phyloP scores from a whole-genome alignment of 441 rosid species.

The Gossypium lobatum region DNA sequence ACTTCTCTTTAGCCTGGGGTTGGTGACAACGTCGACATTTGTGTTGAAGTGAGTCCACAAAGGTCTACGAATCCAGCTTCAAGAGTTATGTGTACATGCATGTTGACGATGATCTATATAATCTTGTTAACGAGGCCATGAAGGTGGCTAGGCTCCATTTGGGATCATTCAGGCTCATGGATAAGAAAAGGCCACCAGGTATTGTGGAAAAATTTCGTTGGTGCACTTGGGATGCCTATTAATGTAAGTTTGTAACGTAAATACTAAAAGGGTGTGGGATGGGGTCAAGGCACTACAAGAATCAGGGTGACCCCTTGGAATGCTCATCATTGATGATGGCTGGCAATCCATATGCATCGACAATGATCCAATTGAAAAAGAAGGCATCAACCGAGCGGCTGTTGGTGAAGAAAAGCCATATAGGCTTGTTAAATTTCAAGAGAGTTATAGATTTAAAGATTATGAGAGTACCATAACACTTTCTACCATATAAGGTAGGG shows the following conservation, averaged over 20 bases:
- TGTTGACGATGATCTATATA: slow-evolving; percentile 57
- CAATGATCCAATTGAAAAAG: slow-evolving; percentile 48
- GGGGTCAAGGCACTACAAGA: slow-evolving; percentile 61
- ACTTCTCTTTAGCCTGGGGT: slow-evolving; percentile 51
- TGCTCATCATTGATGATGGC: slow-evolving; percentile 82
- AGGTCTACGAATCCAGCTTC: slow-evolving; percentile 44
- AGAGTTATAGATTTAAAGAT: slow-evolving; percentile 64
- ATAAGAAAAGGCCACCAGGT: slow-evolving; percentile 64
- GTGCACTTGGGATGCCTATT: slow-evolving; percentile 95
- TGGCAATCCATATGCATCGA: slow-evolving; percentile 79
- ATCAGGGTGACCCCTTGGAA: slow-evolving; percentile 80
- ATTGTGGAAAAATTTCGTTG: slow-evolving; percentile 82
- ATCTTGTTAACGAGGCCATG: slow-evolving; percentile 64
- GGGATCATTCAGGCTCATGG: slow-evolving; percentile 58
- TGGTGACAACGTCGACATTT: slow-evolving; percentile 56
- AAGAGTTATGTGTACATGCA: slow-evolving; percentile 47
- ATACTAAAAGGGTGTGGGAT: slow-evolving; percentile 59
- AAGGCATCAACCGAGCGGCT: slow-evolving; percentile 52
- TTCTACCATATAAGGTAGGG: slow-evolving; percentile 40
- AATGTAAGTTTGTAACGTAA: slow-evolving; percentile 35
- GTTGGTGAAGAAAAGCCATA: slow-evolving; percentile 84
- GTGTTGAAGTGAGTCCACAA: slow-evolving; percentile 75
- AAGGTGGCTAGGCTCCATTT: slow-evolving; percentile 48
- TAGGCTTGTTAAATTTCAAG: slow-evolving; percentile 61
- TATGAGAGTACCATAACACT: slow-evolving; percentile 43